A percentile compares a stretch with the other conserved stretches of the same genome.
Evolutionary conservation across 352 stramenopile species (phyloP).

Genomic region (Phytophthora megakarya): DNA sequence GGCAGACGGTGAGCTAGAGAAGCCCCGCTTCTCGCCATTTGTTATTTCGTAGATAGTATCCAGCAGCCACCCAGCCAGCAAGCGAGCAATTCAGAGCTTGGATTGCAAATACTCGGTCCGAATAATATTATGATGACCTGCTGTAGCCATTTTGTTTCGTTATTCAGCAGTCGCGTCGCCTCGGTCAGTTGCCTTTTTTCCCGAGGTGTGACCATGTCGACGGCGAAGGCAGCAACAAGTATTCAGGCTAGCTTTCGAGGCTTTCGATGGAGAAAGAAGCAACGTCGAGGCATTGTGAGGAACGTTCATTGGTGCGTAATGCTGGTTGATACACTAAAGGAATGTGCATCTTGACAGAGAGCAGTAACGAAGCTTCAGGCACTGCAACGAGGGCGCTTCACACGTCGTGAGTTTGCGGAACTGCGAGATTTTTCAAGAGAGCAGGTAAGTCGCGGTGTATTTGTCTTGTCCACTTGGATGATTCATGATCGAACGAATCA

Average conservation of each 20-base stretch:
- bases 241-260: slow-evolving; percentile 66
- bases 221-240: slow-evolving; percentile 46
- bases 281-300: slow-evolving; percentile 43
- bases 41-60: slow-evolving; percentile 38
- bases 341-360: slow-evolving; percentile 30
- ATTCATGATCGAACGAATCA: background rate
- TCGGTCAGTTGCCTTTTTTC: slow-evolving; percentile 9
- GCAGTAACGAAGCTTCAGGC: slow-evolving; percentile 64
- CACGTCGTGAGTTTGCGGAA: slow-evolving; percentile 52
- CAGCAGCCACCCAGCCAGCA: slow-evolving; percentile 24
- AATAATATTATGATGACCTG: slow-evolving; percentile 39
- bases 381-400: slow-evolving; percentile 59
- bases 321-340: slow-evolving; percentile 1
- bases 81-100: slow-evolving; percentile 22
- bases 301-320: slow-evolving; percentile 7
- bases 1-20: slow-evolving; percentile 25
- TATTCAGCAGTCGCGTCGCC: slow-evolving; percentile 33
- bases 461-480: background rate
- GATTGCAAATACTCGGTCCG: slow-evolving; percentile 26
- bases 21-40: slow-evolving; percentile 19
- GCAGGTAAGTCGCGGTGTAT: slow-evolving; percentile 32
- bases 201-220: slow-evolving; percentile 6
- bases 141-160: slow-evolving; percentile 13
- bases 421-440: slow-evolving; percentile 59
- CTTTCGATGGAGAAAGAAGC: slow-evolving; percentile 33